Evolutionary conservation across 1,284 basidiomycete species (phyloP).

Genomic region (Apiotrichum sp.): DNA sequence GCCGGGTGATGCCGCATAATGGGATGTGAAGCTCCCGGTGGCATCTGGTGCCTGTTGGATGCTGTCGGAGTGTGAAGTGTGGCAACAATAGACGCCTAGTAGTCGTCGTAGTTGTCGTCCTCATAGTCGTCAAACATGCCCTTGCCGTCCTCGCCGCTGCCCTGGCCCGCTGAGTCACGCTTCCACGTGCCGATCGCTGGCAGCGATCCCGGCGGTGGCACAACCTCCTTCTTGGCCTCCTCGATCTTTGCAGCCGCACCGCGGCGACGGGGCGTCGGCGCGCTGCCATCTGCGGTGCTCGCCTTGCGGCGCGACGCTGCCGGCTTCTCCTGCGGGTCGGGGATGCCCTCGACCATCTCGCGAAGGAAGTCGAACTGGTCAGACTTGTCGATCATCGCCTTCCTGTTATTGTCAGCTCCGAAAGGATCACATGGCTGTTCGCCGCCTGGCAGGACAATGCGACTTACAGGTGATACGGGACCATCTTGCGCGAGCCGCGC

Average conservation of each 20-base stretch:
- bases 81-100: slow-evolving; percentile 9
- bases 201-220: slow-evolving; percentile 15
- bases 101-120: slow-evolving; percentile 41
- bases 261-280: slow-evolving; percentile 2
- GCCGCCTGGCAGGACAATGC: not conserved
- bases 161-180: slow-evolving; percentile 51
- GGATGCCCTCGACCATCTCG: slow-evolving; percentile 83
- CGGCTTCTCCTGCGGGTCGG: slow-evolving; percentile 63
- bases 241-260: not conserved
- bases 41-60: no score
- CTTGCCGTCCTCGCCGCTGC: slow-evolving; percentile 38
- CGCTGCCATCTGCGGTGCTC: not conserved
- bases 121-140: slow-evolving; percentile 44
- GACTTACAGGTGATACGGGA: slow-evolving; percentile 85
- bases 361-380: slow-evolving; percentile 93
- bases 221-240: slow-evolving; percentile 19
- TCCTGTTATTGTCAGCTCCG: slow-evolving; percentile 53
- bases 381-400: slow-evolving; percentile 83
- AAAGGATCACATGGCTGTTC: no score
- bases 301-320: slow-evolving; percentile 9
- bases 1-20: no score
- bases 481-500: slow-evolving; percentile 81
- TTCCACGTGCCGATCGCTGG: slow-evolving; percentile 46
- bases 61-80: not conserved
- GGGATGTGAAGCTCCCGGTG: no score